Conservation (phyloP, 164 flowering plant species). For the Echeveria elegans region DNA sequence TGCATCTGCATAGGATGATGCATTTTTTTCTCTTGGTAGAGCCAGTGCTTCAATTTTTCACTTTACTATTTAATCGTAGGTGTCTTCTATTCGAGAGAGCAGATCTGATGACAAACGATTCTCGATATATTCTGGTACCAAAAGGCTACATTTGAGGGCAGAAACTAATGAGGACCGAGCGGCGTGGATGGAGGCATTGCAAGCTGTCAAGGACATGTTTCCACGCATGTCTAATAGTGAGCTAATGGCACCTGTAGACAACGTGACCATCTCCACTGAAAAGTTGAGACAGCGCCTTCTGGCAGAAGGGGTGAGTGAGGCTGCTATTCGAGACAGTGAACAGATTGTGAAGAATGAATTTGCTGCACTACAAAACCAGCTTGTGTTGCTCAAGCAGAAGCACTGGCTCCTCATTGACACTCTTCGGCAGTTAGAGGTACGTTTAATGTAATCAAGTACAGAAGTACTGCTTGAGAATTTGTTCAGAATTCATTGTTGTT, state of each 20-base stretch:
- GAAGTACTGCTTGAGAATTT: slow-evolving; percentile 19
- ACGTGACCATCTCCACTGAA: slow-evolving; percentile 58
- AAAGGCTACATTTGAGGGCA: slow-evolving; percentile 77
- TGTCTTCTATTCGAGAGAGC: slow-evolving; percentile 46
- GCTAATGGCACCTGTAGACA: slow-evolving; percentile 51
- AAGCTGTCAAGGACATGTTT: slow-evolving; percentile 88
- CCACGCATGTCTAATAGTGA: slow-evolving; percentile 87
- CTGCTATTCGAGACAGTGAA: slow-evolving; percentile 51
- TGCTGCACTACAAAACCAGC: slow-evolving; percentile 42
- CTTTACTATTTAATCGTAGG: slow-evolving; percentile 12
- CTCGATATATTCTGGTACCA: slow-evolving; percentile 62
- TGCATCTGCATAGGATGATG: no score
- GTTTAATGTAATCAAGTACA: slow-evolving; percentile 23
- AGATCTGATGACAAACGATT: slow-evolving; percentile 57
- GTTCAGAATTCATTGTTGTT: slow-evolving; percentile 22
- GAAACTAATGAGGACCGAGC: slow-evolving; percentile 70
- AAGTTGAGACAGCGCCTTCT: slow-evolving; percentile 62
- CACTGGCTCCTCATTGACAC: slow-evolving; percentile 68
- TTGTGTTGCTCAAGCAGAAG: slow-evolving; percentile 76
- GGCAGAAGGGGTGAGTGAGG: slow-evolving; percentile 75
- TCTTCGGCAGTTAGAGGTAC: slow-evolving; percentile 89
- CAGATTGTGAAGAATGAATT: slow-evolving; percentile 48
- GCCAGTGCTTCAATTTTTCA: not conserved
- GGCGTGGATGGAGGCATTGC: slow-evolving; percentile 87
- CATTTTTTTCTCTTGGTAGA: no score